phyloP scores from a whole-genome alignment of 495 filamentous ascomycete species.

The Neurospora sp. region DNA sequence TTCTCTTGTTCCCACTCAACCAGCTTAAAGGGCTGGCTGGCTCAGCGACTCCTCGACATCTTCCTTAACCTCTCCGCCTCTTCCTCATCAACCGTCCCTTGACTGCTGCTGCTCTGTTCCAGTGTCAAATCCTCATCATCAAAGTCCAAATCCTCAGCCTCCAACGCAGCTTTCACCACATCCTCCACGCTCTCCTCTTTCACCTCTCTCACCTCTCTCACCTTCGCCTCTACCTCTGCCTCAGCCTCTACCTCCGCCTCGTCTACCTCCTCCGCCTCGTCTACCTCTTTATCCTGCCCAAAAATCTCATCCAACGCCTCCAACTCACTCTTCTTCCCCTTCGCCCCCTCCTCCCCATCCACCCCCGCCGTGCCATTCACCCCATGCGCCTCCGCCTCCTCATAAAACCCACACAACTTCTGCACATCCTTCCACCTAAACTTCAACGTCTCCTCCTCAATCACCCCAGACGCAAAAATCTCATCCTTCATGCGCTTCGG shows the following conservation, averaged over 20 bases:
- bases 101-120: neutral
- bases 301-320: neutral
- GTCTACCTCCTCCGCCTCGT: neutral
- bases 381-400: neutral
- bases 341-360: neutral
- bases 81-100: neutral
- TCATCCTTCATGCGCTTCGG: slow-evolving; percentile 21
- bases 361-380: neutral
- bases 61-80: neutral
- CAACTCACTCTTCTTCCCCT: neutral
- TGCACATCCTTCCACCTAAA: neutral
- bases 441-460: neutral
- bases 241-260: neutral
- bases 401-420: neutral
- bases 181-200: neutral
- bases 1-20: neutral
- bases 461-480: slow-evolving; percentile 9
- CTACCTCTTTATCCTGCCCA: neutral
- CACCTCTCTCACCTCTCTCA: neutral
- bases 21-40: neutral
- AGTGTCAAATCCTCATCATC: neutral
- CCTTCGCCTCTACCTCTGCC: neutral
- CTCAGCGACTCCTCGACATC: neutral
- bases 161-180: neutral
- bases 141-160: neutral